Evolutionary conservation across 73 alveolate genomes (phyloP).

Genomic region (Paramecium sonneborni): DNA sequence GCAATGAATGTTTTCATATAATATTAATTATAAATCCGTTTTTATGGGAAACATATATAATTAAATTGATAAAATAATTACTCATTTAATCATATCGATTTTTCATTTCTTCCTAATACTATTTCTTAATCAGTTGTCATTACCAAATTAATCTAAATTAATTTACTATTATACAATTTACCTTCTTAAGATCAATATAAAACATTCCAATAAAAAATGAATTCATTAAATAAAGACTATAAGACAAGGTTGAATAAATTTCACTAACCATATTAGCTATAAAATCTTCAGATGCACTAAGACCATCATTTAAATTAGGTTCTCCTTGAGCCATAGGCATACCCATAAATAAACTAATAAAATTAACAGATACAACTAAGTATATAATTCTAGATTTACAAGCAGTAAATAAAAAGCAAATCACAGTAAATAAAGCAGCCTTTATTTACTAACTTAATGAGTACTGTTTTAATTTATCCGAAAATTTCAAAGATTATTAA

Average conservation of each 20-base stretch:
- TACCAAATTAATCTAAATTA: neutral
- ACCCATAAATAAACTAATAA: conserved; percentile 31
- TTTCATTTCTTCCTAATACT: neutral
- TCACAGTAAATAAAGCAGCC: conserved; percentile 6
- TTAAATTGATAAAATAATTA: neutral
- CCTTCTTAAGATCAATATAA: neutral
- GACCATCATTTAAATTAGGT: neutral
- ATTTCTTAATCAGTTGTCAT: neutral
- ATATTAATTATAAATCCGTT: neutral
- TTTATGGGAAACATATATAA: neutral
- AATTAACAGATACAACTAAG: neutral
- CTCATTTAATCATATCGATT: neutral
- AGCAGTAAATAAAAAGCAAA: conserved; percentile 19
- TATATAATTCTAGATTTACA: neutral
- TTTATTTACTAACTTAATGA: neutral
- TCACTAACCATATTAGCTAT: conserved; percentile 16
- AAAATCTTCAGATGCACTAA: conserved; percentile 44
- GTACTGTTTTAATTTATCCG: neutral
- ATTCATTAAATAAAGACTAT: conserved; percentile 31
- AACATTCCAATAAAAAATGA: neutral
- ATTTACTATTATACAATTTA: neutral
- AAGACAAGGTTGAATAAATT: conserved; percentile 26
- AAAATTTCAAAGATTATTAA: neutral
- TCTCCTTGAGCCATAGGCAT: conserved; percentile 21
- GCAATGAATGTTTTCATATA: neutral